Percentiles rank a stretch among this genome's conserved stretches.
These are phyloP conservation scores for Huntiella omanensis DNA, from an alignment of 2,329 filamentous ascomycete genomes.

Conservation along the genomic window DNA sequence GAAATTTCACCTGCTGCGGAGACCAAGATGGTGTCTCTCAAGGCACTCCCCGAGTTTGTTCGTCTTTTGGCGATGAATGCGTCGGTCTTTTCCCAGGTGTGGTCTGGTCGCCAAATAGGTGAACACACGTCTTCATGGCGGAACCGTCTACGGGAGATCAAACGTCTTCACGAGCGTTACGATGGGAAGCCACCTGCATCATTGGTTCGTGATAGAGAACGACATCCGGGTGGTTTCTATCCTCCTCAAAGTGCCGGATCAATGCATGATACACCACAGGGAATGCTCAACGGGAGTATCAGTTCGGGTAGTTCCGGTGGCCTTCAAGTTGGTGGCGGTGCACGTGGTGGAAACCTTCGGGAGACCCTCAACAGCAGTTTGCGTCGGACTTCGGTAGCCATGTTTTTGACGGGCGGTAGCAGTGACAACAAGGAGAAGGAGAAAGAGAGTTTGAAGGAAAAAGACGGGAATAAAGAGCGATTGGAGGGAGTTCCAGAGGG, in stretches of 20 bases:
- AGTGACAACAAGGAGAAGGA: constrained; percentile 20
- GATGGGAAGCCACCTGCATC: constrained; percentile 19
- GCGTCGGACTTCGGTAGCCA: constrained; percentile 44
- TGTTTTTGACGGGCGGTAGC: constrained; percentile 33
- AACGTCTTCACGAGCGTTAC: constrained; percentile 55
- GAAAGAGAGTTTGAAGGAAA: constrained; percentile 35
- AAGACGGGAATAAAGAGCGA: constrained; percentile 6
- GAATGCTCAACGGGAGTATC: not conserved
- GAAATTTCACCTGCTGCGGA: constrained; percentile 80
- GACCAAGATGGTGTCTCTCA: constrained; percentile 72
- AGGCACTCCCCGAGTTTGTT: constrained; percentile 67
- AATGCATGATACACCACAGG: constrained; percentile 4
- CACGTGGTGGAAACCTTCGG: constrained; percentile 25
- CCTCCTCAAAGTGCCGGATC: constrained; percentile 9
- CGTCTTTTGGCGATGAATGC: constrained; percentile 81
- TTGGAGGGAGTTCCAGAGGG: constrained; percentile 25
- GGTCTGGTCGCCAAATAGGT: constrained; percentile 55
- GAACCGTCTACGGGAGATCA: constrained; percentile 68
- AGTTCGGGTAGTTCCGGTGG: not conserved
- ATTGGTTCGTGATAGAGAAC: not conserved
- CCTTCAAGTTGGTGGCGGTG: constrained; percentile 12
- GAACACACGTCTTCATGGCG: constrained; percentile 85
- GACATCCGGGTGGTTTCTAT: constrained; percentile 14
- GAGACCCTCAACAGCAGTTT: constrained; percentile 42
- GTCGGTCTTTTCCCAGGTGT: constrained; percentile 83